phyloP scores from a whole-genome alignment of 345 rosid genomes.

The Eucalyptus tenuipes region DNA sequence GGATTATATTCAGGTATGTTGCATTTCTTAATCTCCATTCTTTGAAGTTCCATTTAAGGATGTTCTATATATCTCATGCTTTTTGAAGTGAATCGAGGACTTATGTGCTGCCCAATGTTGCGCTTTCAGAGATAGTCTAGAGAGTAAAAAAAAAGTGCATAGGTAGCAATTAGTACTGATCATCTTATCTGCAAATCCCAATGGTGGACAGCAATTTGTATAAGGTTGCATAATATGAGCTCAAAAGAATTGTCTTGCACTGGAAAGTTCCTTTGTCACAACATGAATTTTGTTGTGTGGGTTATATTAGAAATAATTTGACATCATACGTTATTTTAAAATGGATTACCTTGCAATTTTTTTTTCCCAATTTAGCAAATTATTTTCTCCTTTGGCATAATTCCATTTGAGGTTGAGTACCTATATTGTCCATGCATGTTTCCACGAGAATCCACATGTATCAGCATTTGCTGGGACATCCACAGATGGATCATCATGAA shows the following conservation, averaged over 20 bases:
- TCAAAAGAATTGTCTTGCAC: background rate
- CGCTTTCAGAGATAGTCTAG: background rate
- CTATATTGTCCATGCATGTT: background rate
- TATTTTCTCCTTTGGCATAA: background rate
- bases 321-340: background rate
- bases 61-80: background rate
- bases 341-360: background rate
- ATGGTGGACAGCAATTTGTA: background rate
- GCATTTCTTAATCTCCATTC: background rate
- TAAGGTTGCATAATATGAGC: background rate
- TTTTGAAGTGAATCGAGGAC: background rate
- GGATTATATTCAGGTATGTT: conserved; percentile 58
- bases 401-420: background rate
- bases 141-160: background rate
- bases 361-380: background rate
- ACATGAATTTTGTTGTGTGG: background rate
- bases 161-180: background rate
- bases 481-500: background rate
- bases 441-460: background rate
- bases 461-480: background rate
- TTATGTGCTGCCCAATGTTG: background rate
- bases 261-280: background rate
- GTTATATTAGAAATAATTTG: background rate
- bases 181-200: background rate
- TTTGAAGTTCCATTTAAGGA: background rate